Evolutionary conservation across 2,329 filamentous ascomycete genomes (phyloP).

Genomic region (Metarhizium anisopliae): DNA sequence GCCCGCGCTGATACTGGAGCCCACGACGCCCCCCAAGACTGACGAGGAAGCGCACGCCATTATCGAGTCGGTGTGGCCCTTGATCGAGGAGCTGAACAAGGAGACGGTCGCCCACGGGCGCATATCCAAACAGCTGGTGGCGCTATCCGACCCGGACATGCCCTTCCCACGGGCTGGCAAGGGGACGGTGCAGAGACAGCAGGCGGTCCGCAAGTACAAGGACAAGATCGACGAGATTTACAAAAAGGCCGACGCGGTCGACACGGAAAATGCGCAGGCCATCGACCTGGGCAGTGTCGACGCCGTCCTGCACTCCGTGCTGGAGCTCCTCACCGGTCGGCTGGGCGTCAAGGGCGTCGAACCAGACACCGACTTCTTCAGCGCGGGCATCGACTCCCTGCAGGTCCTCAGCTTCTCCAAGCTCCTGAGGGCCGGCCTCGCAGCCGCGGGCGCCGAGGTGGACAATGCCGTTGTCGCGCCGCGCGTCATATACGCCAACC

Average conservation of each 20-base stretch:
- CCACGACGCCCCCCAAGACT: constrained; percentile 18
- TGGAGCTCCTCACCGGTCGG: constrained; percentile 8
- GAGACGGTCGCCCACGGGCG: constrained; percentile 36
- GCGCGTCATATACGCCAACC: constrained; percentile 19
- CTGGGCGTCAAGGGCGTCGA: constrained; percentile 12
- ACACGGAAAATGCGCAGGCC: neutral
- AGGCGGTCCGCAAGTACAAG: constrained; percentile 30
- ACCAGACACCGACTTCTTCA: constrained; percentile 26
- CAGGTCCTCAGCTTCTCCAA: constrained; percentile 22
- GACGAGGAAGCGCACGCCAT: constrained; percentile 17
- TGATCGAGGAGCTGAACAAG: constrained; percentile 32
- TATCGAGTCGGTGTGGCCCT: constrained; percentile 34
- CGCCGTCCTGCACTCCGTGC: constrained; percentile 15
- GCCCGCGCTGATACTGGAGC: constrained; percentile 38
- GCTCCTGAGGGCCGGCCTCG: constrained; percentile 12
- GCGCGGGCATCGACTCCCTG: constrained; percentile 29
- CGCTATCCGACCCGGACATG: constrained; percentile 27
- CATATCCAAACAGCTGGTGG: constrained; percentile 30
- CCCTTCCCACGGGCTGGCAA: constrained; percentile 37
- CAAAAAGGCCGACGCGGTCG: constrained; percentile 11
- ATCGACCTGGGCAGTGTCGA: constrained; percentile 15
- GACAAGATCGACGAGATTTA: constrained; percentile 35
- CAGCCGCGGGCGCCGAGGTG: constrained; percentile 9
- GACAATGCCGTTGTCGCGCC: constrained; percentile 11
- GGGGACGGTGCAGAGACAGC: constrained; percentile 33